These are phyloP conservation scores for Erysimum cheiri DNA, from an alignment of 441 rosid species.

Conservation along the genomic window DNA sequence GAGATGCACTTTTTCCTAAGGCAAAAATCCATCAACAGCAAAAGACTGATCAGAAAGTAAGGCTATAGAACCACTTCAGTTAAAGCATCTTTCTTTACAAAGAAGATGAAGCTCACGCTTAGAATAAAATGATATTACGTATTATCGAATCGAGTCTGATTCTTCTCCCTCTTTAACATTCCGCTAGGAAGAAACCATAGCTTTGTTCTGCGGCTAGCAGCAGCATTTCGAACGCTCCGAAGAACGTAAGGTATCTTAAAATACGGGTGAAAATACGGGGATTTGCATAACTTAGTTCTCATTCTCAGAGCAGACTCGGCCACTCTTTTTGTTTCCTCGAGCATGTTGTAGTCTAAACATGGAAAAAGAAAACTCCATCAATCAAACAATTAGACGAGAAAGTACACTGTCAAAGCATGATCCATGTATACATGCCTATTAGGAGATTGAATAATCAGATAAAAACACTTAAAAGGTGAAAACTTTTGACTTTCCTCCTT, in stretches of 20 bases:
- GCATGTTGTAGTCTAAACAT: conserved; percentile 69
- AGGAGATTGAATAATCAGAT: not conserved
- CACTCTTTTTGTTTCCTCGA: conserved; percentile 81
- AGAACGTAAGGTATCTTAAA: conserved; percentile 47
- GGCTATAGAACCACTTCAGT: conserved; percentile 7
- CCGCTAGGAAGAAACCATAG: conserved; percentile 71
- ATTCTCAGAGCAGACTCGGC: conserved; percentile 72
- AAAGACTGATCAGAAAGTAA: conserved; percentile 22
- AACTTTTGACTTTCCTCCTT: not conserved
- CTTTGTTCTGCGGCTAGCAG: conserved; percentile 61
- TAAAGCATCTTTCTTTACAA: not conserved
- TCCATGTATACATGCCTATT: not conserved
- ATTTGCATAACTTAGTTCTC: conserved; percentile 53
- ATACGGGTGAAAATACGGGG: conserved; percentile 27
- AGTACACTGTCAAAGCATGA: not conserved
- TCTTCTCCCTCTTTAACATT: conserved; percentile 74
- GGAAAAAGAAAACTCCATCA: not conserved
- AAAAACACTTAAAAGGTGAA: not conserved
- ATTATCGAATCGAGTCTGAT: conserved; percentile 56
- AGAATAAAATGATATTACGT: conserved; percentile 42
- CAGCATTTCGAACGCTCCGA: conserved; percentile 54
- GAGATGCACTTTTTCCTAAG: conserved; percentile 65
- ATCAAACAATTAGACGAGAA: not conserved
- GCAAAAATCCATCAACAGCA: conserved; percentile 30
- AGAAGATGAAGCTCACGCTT: not conserved